Evolutionary conservation across 2,329 filamentous ascomycete genomes (phyloP).

Genomic region (Hypoxylon sp.): DNA sequence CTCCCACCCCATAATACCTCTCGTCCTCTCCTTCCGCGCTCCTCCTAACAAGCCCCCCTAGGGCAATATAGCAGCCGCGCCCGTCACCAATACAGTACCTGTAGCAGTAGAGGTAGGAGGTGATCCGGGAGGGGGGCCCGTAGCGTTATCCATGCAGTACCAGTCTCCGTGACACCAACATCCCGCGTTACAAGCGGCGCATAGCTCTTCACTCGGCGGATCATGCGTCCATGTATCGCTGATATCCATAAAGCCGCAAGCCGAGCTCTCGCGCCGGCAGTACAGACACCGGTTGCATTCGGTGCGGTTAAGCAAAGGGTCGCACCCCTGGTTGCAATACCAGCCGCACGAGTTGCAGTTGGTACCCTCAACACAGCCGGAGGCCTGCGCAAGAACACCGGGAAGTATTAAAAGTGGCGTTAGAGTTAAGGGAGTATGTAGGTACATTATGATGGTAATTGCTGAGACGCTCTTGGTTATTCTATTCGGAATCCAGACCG

Average conservation of each 20-base stretch:
- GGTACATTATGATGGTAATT: slow-evolving; percentile 13
- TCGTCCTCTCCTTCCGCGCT: neutral
- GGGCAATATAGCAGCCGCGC: neutral
- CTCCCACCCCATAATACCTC: neutral
- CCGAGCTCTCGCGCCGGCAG: slow-evolving; percentile 50
- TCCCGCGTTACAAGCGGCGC: slow-evolving; percentile 37
- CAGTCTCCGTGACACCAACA: slow-evolving; percentile 45
- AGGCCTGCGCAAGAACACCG: slow-evolving; percentile 8
- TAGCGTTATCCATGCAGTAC: slow-evolving; percentile 34
- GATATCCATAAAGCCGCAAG: slow-evolving; percentile 41
- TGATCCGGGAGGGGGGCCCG: slow-evolving; percentile 18
- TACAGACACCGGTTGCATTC: slow-evolving; percentile 46
- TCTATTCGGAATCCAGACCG: neutral
- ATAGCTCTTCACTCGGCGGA: slow-evolving; percentile 34
- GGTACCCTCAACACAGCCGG: slow-evolving; percentile 28
- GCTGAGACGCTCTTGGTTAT: neutral
- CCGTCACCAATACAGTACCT: slow-evolving; percentile 3
- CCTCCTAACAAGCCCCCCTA: neutral
- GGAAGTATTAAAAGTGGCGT: slow-evolving; percentile 30
- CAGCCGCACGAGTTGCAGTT: slow-evolving; percentile 42
- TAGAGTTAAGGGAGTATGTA: slow-evolving; percentile 7
- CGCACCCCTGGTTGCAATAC: slow-evolving; percentile 47
- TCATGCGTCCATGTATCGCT: slow-evolving; percentile 39
- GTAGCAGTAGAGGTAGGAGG: slow-evolving; percentile 28
- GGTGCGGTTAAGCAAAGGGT: slow-evolving; percentile 32